These are phyloP conservation scores for Phytophthora syringae DNA, from an alignment of 352 stramenopile species.

Conservation along the genomic window DNA sequence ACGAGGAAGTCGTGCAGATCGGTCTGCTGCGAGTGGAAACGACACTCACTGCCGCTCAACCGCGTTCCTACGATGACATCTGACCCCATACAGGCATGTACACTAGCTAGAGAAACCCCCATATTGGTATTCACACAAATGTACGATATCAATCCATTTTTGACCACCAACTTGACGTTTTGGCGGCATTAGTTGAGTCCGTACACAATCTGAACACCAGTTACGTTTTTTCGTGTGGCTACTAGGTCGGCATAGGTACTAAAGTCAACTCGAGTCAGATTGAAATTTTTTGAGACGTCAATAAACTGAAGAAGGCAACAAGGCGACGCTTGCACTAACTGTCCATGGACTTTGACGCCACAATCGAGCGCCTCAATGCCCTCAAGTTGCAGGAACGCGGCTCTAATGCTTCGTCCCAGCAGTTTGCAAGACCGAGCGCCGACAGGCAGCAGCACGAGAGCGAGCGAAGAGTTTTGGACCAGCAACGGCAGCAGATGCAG, in stretches of 20 bases:
- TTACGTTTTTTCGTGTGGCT: conserved; percentile 8
- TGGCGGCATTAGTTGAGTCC: neutral
- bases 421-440: conserved; percentile 43
- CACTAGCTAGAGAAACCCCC: conserved; percentile 29
- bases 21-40: conserved; percentile 21
- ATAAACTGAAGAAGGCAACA: conserved; percentile 23
- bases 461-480: too few species aligned
- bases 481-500: conserved; percentile 51
- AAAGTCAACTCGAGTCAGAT: conserved; percentile 35
- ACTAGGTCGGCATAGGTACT: conserved; percentile 11
- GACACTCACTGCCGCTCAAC: conserved; percentile 20
- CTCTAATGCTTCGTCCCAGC: neutral
- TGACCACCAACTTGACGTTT: neutral
- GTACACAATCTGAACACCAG: neutral
- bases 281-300: conserved; percentile 20
- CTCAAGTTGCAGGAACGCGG: conserved; percentile 67
- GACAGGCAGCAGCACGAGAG: too few species aligned
- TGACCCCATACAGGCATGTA: conserved; percentile 22
- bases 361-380: conserved; percentile 77
- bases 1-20: conserved; percentile 30
- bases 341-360: conserved; percentile 64
- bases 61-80: conserved; percentile 31
- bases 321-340: conserved; percentile 11
- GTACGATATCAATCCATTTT: conserved; percentile 25
- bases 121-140: conserved; percentile 26